phyloP scores from a whole-genome alignment of 164 flowering plant species.

The Vitis rupestris region DNA sequence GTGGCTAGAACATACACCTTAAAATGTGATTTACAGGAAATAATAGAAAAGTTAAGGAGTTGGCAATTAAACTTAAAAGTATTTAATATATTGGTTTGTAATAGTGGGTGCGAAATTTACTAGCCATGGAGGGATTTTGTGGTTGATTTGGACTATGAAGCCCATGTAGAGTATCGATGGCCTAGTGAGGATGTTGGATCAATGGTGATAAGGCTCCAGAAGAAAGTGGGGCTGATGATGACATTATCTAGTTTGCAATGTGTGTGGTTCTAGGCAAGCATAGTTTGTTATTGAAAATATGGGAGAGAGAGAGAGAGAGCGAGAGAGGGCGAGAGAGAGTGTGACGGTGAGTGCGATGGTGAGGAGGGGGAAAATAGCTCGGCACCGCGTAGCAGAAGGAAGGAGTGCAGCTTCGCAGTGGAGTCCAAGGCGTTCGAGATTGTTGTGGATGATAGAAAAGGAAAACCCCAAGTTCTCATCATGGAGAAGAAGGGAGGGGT shows the following conservation, averaged over 20 bases:
- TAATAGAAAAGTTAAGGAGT: constrained; percentile 36
- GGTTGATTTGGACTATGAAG: constrained; percentile 46
- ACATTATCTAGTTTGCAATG: constrained; percentile 28
- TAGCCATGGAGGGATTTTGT: constrained; percentile 64
- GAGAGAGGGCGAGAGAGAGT: too few species aligned
- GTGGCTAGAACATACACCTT: constrained; percentile 80
- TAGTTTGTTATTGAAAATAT: too few species aligned
- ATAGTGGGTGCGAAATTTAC: constrained; percentile 70
- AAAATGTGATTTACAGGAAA: constrained; percentile 45
- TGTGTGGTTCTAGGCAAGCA: too few species aligned
- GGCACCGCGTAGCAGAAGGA: too few species aligned
- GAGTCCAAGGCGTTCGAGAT: too few species aligned
- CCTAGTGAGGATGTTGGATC: constrained; percentile 64
- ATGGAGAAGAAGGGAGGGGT: too few species aligned
- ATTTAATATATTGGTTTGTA: constrained; percentile 70
- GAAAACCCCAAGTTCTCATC: too few species aligned
- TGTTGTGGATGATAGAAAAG: too few species aligned
- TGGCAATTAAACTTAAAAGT: constrained; percentile 44
- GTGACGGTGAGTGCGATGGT: too few species aligned
- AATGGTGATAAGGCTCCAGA: constrained; percentile 7
- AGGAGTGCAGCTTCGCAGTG: too few species aligned
- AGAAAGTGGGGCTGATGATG: constrained; percentile 5
- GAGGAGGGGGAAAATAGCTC: too few species aligned
- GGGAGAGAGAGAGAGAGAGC: too few species aligned
- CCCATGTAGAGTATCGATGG: constrained; percentile 76